phyloP scores from a whole-genome alignment of 108 stramenopile species.

The Pseudonitzschia multistriata region DNA sequence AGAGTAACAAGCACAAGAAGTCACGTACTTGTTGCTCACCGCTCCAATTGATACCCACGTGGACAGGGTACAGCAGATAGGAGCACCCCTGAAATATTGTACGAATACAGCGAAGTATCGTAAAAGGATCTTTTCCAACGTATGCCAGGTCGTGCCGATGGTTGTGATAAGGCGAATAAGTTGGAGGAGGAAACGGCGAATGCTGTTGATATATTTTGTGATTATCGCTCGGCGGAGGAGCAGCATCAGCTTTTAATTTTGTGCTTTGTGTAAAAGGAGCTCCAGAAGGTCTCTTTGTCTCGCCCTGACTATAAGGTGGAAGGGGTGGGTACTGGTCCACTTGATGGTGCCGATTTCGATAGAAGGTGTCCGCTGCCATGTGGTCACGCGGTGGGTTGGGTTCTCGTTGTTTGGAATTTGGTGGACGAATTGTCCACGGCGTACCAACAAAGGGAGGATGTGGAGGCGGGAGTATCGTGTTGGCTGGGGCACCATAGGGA shows the following conservation, averaged over 20 bases:
- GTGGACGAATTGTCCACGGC: neutral
- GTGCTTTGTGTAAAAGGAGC: neutral
- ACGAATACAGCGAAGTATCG: constrained; percentile 27
- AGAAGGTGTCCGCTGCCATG: neutral
- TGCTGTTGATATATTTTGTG: neutral
- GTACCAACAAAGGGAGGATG: neutral
- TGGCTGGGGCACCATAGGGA: neutral
- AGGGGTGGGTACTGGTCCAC: neutral
- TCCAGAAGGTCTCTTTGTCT: neutral
- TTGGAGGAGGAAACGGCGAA: constrained; percentile 1
- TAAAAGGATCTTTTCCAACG: constrained; percentile 32
- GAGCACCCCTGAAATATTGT: constrained; percentile 51
- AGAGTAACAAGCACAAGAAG: neutral
- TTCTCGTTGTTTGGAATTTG: neutral
- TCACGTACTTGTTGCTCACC: constrained; percentile 17
- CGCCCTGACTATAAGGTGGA: neutral
- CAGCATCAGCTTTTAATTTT: neutral
- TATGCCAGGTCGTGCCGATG: neutral
- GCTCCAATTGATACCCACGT: constrained; percentile 17
- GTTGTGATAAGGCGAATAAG: neutral
- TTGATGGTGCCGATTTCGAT: neutral
- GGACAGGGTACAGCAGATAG: constrained; percentile 45
- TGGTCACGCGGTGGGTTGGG: neutral
- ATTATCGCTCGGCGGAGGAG: neutral
- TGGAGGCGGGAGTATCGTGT: constrained; percentile 1